phyloP scores from a whole-genome alignment of 257 asterid genomes.

The Catharanthus roseus region DNA sequence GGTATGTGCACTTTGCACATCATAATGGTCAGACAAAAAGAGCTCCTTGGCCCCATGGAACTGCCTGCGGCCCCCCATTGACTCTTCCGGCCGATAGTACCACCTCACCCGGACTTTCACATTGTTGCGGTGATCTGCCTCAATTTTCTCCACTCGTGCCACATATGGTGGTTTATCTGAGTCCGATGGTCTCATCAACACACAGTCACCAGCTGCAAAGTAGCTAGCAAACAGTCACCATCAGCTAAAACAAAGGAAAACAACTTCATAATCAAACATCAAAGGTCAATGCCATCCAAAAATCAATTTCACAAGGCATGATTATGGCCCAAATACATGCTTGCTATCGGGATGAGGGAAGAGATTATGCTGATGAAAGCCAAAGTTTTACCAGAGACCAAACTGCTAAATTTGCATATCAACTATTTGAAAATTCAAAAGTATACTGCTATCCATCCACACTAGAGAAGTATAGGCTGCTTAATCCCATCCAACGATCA shows the following conservation, averaged over 20 bases:
- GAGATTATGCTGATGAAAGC: background rate
- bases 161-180: constrained; percentile 72
- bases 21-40: constrained; percentile 75
- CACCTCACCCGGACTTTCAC: constrained; percentile 69
- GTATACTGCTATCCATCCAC: background rate
- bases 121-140: constrained; percentile 70
- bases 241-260: background rate
- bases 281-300: background rate
- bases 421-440: background rate
- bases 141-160: constrained; percentile 75
- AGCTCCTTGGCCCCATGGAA: constrained; percentile 90
- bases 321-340: background rate
- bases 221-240: background rate
- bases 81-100: constrained; percentile 83
- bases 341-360: background rate
- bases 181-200: constrained; percentile 71
- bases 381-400: background rate
- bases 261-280: background rate
- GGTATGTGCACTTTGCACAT: constrained; percentile 85
- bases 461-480: background rate
- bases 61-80: constrained; percentile 86
- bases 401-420: background rate
- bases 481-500: background rate
- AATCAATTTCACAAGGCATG: background rate
- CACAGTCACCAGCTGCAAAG: constrained; percentile 79